Conservation (phyloP, 257 asterid species). For the Plantago elongata region DNA sequence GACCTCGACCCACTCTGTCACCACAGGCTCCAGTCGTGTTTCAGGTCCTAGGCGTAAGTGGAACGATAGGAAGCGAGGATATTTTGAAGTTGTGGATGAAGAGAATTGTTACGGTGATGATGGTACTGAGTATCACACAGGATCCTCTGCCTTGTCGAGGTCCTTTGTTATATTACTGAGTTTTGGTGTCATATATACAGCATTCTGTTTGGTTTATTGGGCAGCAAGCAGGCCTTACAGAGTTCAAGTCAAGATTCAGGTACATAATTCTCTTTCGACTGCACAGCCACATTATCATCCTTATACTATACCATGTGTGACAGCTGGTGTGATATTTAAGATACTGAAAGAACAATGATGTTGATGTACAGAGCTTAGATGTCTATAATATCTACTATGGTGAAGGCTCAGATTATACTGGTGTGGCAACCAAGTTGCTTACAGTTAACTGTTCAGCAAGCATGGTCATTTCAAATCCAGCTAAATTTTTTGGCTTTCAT, state of each 20-base stretch:
- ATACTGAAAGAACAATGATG: not conserved
- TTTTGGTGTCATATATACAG: constrained; percentile 23
- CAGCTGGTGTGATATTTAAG: not conserved
- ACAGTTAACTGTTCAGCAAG: constrained; percentile 53
- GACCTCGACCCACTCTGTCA: constrained; percentile 37
- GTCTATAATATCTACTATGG: constrained; percentile 38
- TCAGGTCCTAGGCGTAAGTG: constrained; percentile 43
- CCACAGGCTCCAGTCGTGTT: constrained; percentile 47
- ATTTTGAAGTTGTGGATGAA: constrained; percentile 44
- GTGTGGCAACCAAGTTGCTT: constrained; percentile 63
- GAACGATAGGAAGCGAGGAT: constrained; percentile 35
- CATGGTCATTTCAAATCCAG: constrained; percentile 50
- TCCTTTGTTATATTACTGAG: constrained; percentile 24
- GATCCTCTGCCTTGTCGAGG: not conserved
- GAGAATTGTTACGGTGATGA: constrained; percentile 22
- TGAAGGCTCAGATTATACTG: constrained; percentile 58
- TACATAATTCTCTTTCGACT: constrained; percentile 11
- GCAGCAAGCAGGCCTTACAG: constrained; percentile 39
- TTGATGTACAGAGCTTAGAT: constrained; percentile 30
- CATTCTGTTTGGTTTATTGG: constrained; percentile 46
- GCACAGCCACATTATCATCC: too few species aligned
- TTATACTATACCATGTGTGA: not conserved
- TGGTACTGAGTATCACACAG: constrained; percentile 25
- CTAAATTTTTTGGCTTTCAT: constrained; percentile 56
- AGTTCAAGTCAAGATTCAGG: constrained; percentile 47